Evolutionary conservation across 306 rosid species (phyloP).

Genomic region (Hippophae gyantsensis): DNA sequence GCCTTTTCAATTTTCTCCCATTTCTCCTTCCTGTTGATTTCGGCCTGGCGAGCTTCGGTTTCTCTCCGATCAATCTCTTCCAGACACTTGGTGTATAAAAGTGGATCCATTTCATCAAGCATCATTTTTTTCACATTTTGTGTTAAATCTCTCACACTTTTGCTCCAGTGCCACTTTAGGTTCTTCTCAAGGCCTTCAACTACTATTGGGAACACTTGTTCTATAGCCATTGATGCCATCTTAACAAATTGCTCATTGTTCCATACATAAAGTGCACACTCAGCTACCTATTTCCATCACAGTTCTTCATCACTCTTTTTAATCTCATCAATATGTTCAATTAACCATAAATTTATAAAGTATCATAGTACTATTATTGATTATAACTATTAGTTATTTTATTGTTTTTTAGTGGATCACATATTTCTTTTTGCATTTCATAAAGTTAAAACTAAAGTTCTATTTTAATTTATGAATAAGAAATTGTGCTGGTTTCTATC

Average conservation of each 20-base stretch:
- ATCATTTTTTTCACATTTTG: conserved; percentile 45
- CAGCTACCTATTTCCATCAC: conserved; percentile 49
- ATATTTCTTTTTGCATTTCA: too few species aligned
- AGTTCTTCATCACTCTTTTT: not conserved
- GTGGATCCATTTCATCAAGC: conserved; percentile 68
- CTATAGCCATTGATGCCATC: conserved; percentile 51
- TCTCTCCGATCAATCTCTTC: conserved; percentile 37
- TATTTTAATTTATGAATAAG: too few species aligned
- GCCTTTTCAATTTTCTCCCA: conserved; percentile 55
- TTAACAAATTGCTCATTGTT: conserved; percentile 78
- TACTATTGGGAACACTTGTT: conserved; percentile 58
- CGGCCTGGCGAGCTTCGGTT: conserved; percentile 30
- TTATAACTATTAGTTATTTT: too few species aligned
- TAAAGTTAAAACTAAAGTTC: too few species aligned
- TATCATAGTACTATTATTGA: too few species aligned
- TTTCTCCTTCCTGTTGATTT: conserved; percentile 39
- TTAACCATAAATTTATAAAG: too few species aligned
- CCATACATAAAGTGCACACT: conserved; percentile 78
- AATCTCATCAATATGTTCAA: too few species aligned
- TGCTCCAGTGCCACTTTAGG: conserved; percentile 71
- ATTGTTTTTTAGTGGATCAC: too few species aligned
- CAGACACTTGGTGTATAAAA: conserved; percentile 43
- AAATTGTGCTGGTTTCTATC: too few species aligned
- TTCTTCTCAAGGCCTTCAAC: conserved; percentile 68
- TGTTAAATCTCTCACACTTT: conserved; percentile 52